Base-by-base conservation (phyloP, 495 filamentous ascomycete genomes). In the Hypoxylon subgilvum region DNA sequence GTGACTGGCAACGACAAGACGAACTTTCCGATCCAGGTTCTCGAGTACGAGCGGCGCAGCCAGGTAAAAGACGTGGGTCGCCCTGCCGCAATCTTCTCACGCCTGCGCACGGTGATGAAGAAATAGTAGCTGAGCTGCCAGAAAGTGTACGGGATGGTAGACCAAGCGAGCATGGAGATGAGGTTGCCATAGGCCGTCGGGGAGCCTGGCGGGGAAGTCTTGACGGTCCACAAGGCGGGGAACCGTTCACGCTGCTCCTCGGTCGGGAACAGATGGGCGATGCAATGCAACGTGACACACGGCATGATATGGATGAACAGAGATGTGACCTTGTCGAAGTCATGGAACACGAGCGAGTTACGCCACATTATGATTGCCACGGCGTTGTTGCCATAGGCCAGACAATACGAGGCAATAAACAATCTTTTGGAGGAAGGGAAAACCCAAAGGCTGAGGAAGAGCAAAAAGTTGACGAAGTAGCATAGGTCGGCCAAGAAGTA, bases 301-400 rank as follows among this genome's bases (percentile, higher is more conserved):
- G 94, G 94, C 92, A 97, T 97, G 63, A 98, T 96, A 74, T 98
- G 94, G 61, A 98, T 96, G 76, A 98, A 97, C 21, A 97, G 88
- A 78, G 89, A 92, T 28, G 91, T 92, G 46, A 96, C 77, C 72
- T 98, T 98, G 76, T 98, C 94, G 72, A 97, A 85, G 54, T 89
- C 92, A 74, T 98, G 94, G 76, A 98, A 97, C 30, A 98, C 94
- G 73, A 98, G 82, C 16, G 91, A 96, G 71, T 98, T 98, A 50
- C 94, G 86, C 94, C 94, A 98, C 93, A 98, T 97, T 57, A 94
- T 95, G 72, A 98, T 97, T 13, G 94, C 94, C 42, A 95, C 86
- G 40, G 94, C 94, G 69, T 98, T 98, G 73, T 98, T 98, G 48
- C 94, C 94, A 54, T 88, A 92, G 13, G 91, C 89, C 47, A 98